Evolutionary conservation across 1,139 yeast species (phyloP), one percentile per base, ranked within the genome.

Genomic region (Williopsis jadinii): DNA sequence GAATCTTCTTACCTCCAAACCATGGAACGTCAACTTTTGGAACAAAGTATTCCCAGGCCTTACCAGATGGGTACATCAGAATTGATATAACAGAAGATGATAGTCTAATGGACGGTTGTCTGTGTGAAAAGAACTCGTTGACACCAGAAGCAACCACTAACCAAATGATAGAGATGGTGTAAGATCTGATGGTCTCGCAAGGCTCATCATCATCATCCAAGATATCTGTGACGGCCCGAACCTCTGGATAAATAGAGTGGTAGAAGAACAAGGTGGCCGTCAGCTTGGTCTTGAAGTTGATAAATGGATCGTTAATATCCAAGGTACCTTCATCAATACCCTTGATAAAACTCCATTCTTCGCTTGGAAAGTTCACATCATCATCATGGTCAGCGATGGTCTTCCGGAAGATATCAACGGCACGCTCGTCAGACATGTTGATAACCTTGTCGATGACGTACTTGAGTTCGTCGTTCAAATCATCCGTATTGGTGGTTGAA

Each of bases 211-310:
- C 70, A 49, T 77, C 80, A 53, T 77, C 82, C 36, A 58, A 60
- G 13, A 79, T 75, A 39, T 70, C 71, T 28, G 78, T 66, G 28
- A 76, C 73, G 9, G 84, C 68, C 47, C 86, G 66, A 8, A 80
- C 83, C 56, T 79, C 84, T 3, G 80, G 75, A 55, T 80, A 80
- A 1, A 84, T 82, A 1, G 83, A 77, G 56, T 70, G 73, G 54
- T 64, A 77, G 37, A 71, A 64, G 40, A 73, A 60, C 38, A 78
- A 54, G 27, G 68, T 69, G 2, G 80, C 80, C 41, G 67, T 66
- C 15, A 68, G 48, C 44, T 60, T 64, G 8, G 56, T 53, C 48
- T 61, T 61, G 35, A 69, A 57, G 24, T 58, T 56, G 56, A 65
- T n/a, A 24, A 43, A 28, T 36, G 42, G 30, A 8, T 39, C 31